Base-by-base conservation (phyloP, 2,329 filamentous ascomycete genomes). In the Arthrobotrys conoides region DNA sequence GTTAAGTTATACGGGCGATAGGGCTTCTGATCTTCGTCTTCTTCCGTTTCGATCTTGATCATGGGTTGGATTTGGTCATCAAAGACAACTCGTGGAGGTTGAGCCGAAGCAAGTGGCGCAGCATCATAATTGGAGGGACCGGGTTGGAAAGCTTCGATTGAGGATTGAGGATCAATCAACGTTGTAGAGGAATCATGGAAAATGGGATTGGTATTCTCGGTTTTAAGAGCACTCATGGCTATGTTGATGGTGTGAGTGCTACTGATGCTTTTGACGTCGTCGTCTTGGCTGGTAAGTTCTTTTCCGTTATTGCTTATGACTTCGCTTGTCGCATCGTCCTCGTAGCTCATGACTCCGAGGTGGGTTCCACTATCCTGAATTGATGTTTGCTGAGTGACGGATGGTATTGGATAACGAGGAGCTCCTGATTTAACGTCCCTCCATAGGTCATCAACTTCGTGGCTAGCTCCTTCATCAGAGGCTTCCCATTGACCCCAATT, bases 361-460 rank as follows among this genome's bases (percentile, higher is more conserved):
- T 22, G n/a, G 16, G n/a, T 16, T 36, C 22, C 41, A 9, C 0
- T 22, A 8, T 49, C 44, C 9, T 67, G 48, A 8, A 33, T 22
- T 9, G 73, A 44, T 1, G 73, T 77, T 55, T 77, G 59, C 10
- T 77, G 73, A 4, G 73, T 71, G 9, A 71, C 63, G 38, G 73
- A 77, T 5, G 73, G 44, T 6, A 77, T 33, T 12, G 73, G 67
- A 55, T 71, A 48, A 3, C 61, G 67, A 1, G 73, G 73, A 10
- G 51, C 73, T n/a, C 67, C 67, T 5, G 61, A 61, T 61, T 71
- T 77, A 9, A 77, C 73, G 38, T 77, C 73, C 30, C 38, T 71
- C 73, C 73, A 77, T 10, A 77, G 51, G 18, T 77, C 73, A 18
- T 71, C 67, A 10, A 63, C 71, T 27, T 55, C 57, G 20, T 41